A percentile compares a stretch with the other conserved stretches of the same genome.
phyloP scores from a whole-genome alignment of 192 early-diverging fungal species.

The Thamnidium elegans region DNA sequence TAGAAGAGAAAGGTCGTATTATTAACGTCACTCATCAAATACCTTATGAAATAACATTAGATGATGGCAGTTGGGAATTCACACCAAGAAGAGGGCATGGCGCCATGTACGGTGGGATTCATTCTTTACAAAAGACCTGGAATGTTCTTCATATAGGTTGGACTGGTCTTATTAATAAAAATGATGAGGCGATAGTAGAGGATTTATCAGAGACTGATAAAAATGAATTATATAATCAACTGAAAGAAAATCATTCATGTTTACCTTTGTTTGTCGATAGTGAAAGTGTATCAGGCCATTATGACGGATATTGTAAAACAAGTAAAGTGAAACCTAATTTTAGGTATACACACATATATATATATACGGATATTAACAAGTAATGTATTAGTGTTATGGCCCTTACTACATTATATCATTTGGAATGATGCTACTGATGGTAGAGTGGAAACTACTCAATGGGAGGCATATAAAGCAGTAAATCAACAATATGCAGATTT shows the following conservation, averaged over 20 bases:
- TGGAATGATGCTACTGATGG: slow-evolving; percentile 79
- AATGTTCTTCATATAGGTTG: slow-evolving; percentile 74
- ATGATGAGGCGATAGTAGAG: not conserved
- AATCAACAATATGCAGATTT: slow-evolving; percentile 78
- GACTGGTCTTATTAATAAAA: slow-evolving; percentile 47
- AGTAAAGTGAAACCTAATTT: slow-evolving; percentile 40
- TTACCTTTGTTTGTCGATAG: slow-evolving; percentile 83
- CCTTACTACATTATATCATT: slow-evolving; percentile 90
- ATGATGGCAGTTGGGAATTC: not conserved
- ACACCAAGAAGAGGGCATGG: slow-evolving; percentile 72
- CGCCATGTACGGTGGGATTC: slow-evolving; percentile 87
- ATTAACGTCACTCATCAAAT: slow-evolving; percentile 56
- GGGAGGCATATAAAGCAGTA: slow-evolving; percentile 75
- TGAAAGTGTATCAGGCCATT: slow-evolving; percentile 73
- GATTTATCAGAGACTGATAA: slow-evolving; percentile 50
- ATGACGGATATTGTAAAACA: slow-evolving; percentile 97
- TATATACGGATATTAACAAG: not conserved
- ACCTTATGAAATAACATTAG: slow-evolving; percentile 34
- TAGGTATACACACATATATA: not conserved
- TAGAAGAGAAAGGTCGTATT: slow-evolving; percentile 30
- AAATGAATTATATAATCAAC: slow-evolving; percentile 47
- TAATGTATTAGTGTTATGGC: slow-evolving; percentile 76
- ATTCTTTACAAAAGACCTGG: slow-evolving; percentile 58
- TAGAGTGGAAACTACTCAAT: slow-evolving; percentile 62
- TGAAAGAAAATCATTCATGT: slow-evolving; percentile 53